Percentiles rank a stretch among this genome's conserved stretches.
Evolutionary conservation across 345 rosid genomes (phyloP).

Genomic region (Kernera saxatilis): DNA sequence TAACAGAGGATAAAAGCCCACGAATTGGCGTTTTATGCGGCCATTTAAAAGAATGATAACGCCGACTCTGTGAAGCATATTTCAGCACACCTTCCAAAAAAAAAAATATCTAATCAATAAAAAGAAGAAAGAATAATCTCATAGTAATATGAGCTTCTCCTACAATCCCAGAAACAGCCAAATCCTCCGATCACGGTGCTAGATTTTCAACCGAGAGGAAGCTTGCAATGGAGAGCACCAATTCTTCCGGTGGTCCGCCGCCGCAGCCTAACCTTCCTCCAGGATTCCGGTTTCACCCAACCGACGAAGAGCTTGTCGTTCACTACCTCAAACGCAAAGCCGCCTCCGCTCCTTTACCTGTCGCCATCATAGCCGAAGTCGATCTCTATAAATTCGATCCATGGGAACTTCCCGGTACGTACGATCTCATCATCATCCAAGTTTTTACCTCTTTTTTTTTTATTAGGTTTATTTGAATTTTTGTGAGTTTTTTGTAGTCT

Average conservation of each 20-base stretch:
- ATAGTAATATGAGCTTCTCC: conserved; percentile 12
- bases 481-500: not conserved
- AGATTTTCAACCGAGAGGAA: not conserved
- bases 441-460: not conserved
- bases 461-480: not conserved
- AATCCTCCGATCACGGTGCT: conserved; percentile 24
- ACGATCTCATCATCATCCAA: not conserved
- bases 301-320: conserved; percentile 94
- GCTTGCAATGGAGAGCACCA: conserved; percentile 65
- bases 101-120: not conserved
- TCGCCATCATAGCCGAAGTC: conserved; percentile 83
- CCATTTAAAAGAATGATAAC: conserved; percentile 32
- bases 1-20: conserved; percentile 29
- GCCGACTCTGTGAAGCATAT: conserved; percentile 29
- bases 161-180: not conserved
- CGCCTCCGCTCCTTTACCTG: conserved; percentile 73
- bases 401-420: conserved; percentile 93
- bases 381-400: conserved; percentile 96
- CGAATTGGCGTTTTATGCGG: conserved; percentile 23
- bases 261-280: conserved; percentile 71
- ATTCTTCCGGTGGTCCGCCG: conserved; percentile 60
- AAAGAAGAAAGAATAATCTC: not conserved
- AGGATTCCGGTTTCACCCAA: conserved; percentile 96
- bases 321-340: conserved; percentile 94
- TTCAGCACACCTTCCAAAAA: not conserved